Base-by-base conservation (phyloP, 345 rosid species). In the Gossypium australe region DNA sequence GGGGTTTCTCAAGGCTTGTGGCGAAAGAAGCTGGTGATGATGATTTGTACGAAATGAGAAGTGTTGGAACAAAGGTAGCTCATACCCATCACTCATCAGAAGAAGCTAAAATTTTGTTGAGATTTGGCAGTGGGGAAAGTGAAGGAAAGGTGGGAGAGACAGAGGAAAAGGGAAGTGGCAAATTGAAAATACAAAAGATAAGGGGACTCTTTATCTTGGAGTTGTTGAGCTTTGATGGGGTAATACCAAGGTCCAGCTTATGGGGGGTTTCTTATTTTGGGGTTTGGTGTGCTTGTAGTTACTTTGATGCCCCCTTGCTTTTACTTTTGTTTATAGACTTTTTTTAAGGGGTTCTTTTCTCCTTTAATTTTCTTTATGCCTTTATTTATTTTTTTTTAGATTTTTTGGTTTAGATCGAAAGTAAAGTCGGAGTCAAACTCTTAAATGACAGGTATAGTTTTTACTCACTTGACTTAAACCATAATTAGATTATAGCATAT, bases 1-100 rank as follows among this genome's bases (percentile, higher is more conserved):
- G 16, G 47, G 27, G 24, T 41, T 44, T 38, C 68, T 61, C 65
- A 86, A 44, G 79, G 43, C 82, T 90, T 88, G 64, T 88, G 94
- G 80, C 94, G 94, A 68, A 90, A 88, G 81, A 90, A 90, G 81
- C 94, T 90, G 80, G 94, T 90, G 83, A 85, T 87, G 85, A 88
- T 86, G 80, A 90, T 85, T 68, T 87, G 88, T 44, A 90, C 87
- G 82, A 90, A 86, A 82, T 86, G 88, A 76, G 89, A 90, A n/a
- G 89, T 86, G 81, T 82, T 86, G 71, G 91, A 87, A 75, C 91
- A 83, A 60, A 87, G 82, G 80, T 81, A 47, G 84, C 82, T 85
- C 87, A 80, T 83, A 77, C 90, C 90, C 94, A 89, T 89, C 41
- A 34, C 41, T 89, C 81, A 84, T 81, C 86, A 82, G 85, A 67